Base-by-base conservation (phyloP, 805 yeast genomes). In the Metschnikowia rubicola region DNA sequence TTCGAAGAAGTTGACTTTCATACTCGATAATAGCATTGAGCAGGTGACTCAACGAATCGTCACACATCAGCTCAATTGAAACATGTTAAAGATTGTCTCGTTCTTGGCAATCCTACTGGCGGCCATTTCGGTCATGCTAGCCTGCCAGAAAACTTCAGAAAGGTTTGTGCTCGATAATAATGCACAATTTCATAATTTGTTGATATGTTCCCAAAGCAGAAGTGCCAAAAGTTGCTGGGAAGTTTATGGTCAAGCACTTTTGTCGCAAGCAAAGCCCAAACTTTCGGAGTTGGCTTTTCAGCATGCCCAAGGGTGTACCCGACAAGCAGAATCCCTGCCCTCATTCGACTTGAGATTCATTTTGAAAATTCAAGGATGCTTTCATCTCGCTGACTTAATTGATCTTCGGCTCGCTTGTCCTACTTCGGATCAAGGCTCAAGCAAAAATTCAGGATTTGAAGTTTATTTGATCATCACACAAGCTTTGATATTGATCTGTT, bases 331-430 rank as follows among this genome's bases (percentile, higher is more conserved):
- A 17, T 30, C 35, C 10, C 43, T 15, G 17, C 34, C 28, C 9
- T 28, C 37, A 30, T 48, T 39, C 8, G 55, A 52, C 17, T 30
- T 48, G 19, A 42, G 39, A 15, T 30, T 50, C 11, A 30, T 52
- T 13, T 44, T 51, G 35, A 29, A 37, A n/a, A 46, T 48, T 6
- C 57, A 51, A 30, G 37, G 38, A 12, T 53, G 57, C 32, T 46
- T 51, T 29, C 39, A 51, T 41, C 26, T 45, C 26, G 51, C 53
- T 1, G 48, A 48, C 10, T 13, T 35, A 17, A 35, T 39, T 4
- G 40, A 44, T n/a, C 39, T 17, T 26, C 33, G 33, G 26, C 21
- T 43, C 5, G 10, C 21, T 12, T 44, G 15, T 30, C 31, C 19
- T 11, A 3, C 34, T 1, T 10, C 21, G 4, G 21, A 30, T 8